phyloP scores from a whole-genome alignment of 2,329 filamentous ascomycete species.

The Curvularia hawaiiensis region DNA sequence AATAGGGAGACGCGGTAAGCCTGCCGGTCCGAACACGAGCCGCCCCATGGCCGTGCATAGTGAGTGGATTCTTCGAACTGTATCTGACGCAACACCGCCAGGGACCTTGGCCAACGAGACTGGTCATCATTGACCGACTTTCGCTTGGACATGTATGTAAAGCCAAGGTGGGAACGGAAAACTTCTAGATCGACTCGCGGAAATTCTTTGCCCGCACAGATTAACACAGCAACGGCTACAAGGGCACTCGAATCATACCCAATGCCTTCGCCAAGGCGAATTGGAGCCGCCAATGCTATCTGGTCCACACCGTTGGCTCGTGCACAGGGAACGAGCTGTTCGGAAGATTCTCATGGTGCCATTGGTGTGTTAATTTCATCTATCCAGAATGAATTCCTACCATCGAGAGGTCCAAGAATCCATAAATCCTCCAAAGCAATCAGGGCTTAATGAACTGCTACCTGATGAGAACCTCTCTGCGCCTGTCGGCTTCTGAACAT shows the following conservation, averaged over 20 bases:
- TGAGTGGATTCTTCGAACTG: neutral
- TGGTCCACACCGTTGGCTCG: neutral
- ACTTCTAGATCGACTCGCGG: constrained; percentile 8
- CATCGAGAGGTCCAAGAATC: neutral
- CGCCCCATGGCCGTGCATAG: constrained; percentile 1
- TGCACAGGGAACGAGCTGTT: neutral
- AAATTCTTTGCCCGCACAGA: constrained; percentile 9
- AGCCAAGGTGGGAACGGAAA: constrained; percentile 1
- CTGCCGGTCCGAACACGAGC: neutral
- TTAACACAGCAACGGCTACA: constrained; percentile 2
- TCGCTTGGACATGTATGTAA: neutral
- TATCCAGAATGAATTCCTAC: neutral
- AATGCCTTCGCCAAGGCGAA: constrained; percentile 5
- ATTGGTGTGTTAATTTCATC: neutral
- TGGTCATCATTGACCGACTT: neutral
- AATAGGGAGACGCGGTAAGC: neutral
- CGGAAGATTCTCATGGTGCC: neutral
- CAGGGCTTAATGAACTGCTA: neutral
- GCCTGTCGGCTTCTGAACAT: neutral
- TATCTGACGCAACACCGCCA: neutral
- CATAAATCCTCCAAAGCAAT: neutral
- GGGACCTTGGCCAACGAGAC: neutral
- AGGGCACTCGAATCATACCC: neutral
- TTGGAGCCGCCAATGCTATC: constrained; percentile 1
- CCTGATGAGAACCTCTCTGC: neutral